Percentiles rank a stretch among this genome's conserved stretches.
These are phyloP conservation scores for Alternaria dauci DNA, from an alignment of 2,329 filamentous ascomycete species.

Conservation along the genomic window DNA sequence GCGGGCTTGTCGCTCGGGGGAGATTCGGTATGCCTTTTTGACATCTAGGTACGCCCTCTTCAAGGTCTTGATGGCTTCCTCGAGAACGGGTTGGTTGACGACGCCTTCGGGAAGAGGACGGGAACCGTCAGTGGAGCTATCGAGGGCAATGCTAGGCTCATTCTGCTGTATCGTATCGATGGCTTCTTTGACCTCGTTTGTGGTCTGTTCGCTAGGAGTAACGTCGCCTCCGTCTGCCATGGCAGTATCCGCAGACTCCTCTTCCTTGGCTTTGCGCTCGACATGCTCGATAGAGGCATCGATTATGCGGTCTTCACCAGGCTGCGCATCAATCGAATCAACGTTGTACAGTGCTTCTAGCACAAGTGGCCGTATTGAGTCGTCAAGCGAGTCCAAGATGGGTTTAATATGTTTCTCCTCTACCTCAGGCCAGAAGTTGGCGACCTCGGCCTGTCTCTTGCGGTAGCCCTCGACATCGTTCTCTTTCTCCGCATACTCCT, in stretches of 20 bases:
- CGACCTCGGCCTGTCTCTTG: constrained; percentile 77
- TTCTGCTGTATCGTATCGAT: constrained; percentile 38
- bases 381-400: constrained; percentile 66
- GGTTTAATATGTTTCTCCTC: constrained; percentile 83
- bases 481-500: constrained; percentile 77
- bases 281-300: constrained; percentile 34
- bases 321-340: constrained; percentile 39
- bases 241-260: constrained; percentile 17
- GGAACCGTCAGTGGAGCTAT: constrained; percentile 42
- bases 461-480: constrained; percentile 74
- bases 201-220: constrained; percentile 9
- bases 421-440: constrained; percentile 81
- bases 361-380: constrained; percentile 69
- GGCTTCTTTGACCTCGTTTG: constrained; percentile 33
- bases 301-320: constrained; percentile 44
- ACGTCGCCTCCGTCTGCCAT: constrained; percentile 17
- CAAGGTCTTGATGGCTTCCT: constrained; percentile 62
- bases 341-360: constrained; percentile 65
- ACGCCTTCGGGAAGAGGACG: constrained; percentile 36
- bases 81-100: constrained; percentile 47
- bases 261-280: constrained; percentile 24
- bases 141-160: constrained; percentile 35
- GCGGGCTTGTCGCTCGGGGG: constrained; percentile 72
- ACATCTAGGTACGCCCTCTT: constrained; percentile 83
- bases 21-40: constrained; percentile 85